Evolutionary conservation across 2,329 filamentous ascomycete genomes (phyloP).

Genomic region (Penicillium expansum): DNA sequence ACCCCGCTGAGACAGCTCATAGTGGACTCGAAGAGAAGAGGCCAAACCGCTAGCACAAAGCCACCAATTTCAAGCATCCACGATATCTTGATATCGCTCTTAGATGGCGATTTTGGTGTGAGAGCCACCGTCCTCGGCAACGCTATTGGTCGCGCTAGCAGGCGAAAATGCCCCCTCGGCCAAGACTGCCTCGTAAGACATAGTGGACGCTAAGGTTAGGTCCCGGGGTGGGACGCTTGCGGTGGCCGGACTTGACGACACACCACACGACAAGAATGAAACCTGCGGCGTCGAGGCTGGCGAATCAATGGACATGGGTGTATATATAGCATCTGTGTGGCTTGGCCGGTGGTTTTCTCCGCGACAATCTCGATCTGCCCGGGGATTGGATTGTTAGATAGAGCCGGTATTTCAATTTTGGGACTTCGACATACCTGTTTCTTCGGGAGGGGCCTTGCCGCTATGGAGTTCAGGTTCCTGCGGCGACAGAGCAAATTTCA

Average conservation of each 20-base stretch:
- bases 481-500: slow-evolving; percentile 8
- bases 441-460: background rate
- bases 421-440: background rate
- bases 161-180: slow-evolving; percentile 9
- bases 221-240: slow-evolving; percentile 18
- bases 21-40: background rate
- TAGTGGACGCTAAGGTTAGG: slow-evolving; percentile 18
- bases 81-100: background rate
- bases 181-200: slow-evolving; percentile 22
- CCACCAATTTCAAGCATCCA: background rate
- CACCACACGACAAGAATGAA: slow-evolving; percentile 14
- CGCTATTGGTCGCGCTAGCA: background rate
- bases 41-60: background rate
- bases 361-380: background rate
- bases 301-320: slow-evolving; percentile 6
- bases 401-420: background rate
- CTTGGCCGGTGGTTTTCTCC: slow-evolving; percentile 8
- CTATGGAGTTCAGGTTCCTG: background rate
- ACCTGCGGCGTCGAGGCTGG: slow-evolving; percentile 5
- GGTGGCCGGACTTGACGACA: slow-evolving; percentile 15
- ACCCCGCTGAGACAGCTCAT: background rate
- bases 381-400: slow-evolving; percentile 1
- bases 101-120: background rate
- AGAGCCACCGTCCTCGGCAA: background rate
- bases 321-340: slow-evolving; percentile 1